These are phyloP conservation scores for Astrephomene gubernaculifera DNA, from an alignment of 139 green algal genomes.

Conservation along the genomic window DNA sequence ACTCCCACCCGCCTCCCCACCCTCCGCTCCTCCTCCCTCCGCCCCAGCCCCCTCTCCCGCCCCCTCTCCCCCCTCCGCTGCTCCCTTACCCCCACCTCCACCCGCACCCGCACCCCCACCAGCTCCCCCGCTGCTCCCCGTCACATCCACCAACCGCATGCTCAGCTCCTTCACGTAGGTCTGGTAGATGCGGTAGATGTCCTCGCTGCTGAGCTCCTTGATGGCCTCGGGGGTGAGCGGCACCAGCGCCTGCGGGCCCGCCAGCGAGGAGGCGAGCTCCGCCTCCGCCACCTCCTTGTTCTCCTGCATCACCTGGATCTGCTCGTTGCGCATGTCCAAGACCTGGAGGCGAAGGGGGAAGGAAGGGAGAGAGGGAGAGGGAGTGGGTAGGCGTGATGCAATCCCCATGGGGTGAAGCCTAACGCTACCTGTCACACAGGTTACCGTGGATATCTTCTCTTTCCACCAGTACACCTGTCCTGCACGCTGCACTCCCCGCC, in stretches of 20 bases:
- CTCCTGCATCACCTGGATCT: slow-evolving; percentile 80
- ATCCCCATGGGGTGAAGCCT: too few relatives aligned
- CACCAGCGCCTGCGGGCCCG: slow-evolving; percentile 47
- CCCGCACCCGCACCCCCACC: neutral
- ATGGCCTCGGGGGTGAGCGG: slow-evolving; percentile 57
- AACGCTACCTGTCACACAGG: too few relatives aligned
- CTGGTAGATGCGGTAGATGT: slow-evolving; percentile 75
- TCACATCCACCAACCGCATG: slow-evolving; percentile 50
- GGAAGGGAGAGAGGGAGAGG: too few relatives aligned
- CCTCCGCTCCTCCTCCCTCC: neutral
- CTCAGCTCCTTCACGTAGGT: slow-evolving; percentile 75
- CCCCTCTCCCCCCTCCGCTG: neutral
- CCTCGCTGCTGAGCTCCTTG: slow-evolving; percentile 64
- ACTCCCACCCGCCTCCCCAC: too few relatives aligned
- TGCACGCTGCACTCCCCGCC: neutral
- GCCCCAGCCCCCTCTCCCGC: neutral
- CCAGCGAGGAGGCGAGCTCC: slow-evolving; percentile 30
- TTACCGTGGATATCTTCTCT: too few relatives aligned
- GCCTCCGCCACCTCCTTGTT: slow-evolving; percentile 67
- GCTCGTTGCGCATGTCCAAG: slow-evolving; percentile 76
- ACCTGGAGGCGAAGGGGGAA: neutral
- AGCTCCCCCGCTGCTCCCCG: neutral
- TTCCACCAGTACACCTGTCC: too few relatives aligned
- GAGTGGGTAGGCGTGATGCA: too few relatives aligned
- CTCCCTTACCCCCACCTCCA: neutral